Percentiles rank a stretch among this genome's conserved stretches.
These are phyloP conservation scores for Fusarium nanum DNA, from an alignment of 2,329 filamentous ascomycete genomes.

Conservation along the genomic window DNA sequence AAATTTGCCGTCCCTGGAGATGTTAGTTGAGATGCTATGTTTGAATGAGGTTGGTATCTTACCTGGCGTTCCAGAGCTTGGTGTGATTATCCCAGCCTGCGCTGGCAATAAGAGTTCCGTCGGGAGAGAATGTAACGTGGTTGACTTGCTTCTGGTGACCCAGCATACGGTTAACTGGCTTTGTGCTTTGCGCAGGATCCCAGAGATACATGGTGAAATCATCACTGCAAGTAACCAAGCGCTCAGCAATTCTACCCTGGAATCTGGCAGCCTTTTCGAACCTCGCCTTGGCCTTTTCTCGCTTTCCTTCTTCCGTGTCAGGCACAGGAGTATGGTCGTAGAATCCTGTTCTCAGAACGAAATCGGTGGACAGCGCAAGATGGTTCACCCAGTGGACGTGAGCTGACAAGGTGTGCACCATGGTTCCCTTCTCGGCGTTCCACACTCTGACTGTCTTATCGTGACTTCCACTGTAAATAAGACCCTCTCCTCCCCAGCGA, in stretches of 20 bases:
- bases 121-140: slow-evolving; percentile 92
- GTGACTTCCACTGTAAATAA: slow-evolving; percentile 86
- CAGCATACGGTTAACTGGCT: slow-evolving; percentile 87
- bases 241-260: slow-evolving; percentile 81
- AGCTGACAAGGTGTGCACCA: slow-evolving; percentile 80
- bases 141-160: slow-evolving; percentile 98
- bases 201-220: slow-evolving; percentile 98
- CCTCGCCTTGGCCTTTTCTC: slow-evolving; percentile 79
- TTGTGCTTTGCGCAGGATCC: slow-evolving; percentile 81
- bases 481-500: slow-evolving; percentile 90
- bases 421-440: slow-evolving; percentile 81
- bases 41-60: slow-evolving; percentile 46
- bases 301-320: slow-evolving; percentile 74
- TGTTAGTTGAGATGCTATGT: slow-evolving; percentile 20
- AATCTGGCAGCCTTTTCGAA: slow-evolving; percentile 88
- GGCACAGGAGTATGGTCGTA: slow-evolving; percentile 84
- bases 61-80: slow-evolving; percentile 87
- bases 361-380: slow-evolving; percentile 91
- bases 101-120: slow-evolving; percentile 87
- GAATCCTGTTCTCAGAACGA: slow-evolving; percentile 85
- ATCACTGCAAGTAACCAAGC: slow-evolving; percentile 89
- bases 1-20: slow-evolving; percentile 74
- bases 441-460: slow-evolving; percentile 95
- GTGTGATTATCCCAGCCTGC: slow-evolving; percentile 94
- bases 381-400: slow-evolving; percentile 98